phyloP scores from a whole-genome alignment of 441 rosid genomes.

The Jatropha multifida region DNA sequence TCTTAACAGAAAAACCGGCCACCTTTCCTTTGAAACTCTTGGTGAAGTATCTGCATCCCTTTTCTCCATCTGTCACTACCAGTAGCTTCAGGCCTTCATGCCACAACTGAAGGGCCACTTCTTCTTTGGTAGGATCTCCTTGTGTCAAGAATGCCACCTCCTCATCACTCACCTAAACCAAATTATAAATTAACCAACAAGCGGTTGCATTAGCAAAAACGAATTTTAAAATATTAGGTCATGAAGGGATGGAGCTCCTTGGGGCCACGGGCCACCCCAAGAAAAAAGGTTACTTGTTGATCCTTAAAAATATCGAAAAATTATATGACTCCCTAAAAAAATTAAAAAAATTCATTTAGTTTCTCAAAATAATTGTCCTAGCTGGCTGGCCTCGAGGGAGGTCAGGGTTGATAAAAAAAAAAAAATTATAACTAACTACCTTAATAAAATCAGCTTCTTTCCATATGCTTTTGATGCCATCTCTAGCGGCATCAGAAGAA shows the following conservation, averaged over 20 bases:
- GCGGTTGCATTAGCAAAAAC: no score
- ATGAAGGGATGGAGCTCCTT: no score
- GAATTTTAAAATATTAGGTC: no score
- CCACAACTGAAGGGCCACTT: slow-evolving; percentile 49
- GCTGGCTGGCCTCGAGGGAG: no score
- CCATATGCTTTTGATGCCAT: slow-evolving; percentile 70
- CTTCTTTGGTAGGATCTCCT: slow-evolving; percentile 52
- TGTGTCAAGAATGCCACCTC: slow-evolving; percentile 54
- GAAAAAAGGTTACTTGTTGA: no score
- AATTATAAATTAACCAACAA: no score
- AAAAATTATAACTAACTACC: slow-evolving; percentile 20
- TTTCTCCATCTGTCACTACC: slow-evolving; percentile 66
- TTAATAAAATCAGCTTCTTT: slow-evolving; percentile 60
- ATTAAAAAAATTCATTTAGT: no score
- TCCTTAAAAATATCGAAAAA: no score
- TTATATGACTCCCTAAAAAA: no score
- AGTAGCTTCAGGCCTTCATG: slow-evolving; percentile 61
- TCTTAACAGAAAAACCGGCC: slow-evolving; percentile 49
- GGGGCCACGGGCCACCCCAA: no score
- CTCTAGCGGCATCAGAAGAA: slow-evolving; percentile 52
- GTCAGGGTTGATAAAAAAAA: no score
- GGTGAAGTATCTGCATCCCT: slow-evolving; percentile 71
- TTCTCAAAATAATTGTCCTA: no score
- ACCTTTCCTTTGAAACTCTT: slow-evolving; percentile 62
- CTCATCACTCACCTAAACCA: slow-evolving; percentile 51